A percentile compares a stretch with the other conserved stretches of the same genome.
Conservation (phyloP, 169 alveolate species). For the Cystoisospora suis region DNA sequence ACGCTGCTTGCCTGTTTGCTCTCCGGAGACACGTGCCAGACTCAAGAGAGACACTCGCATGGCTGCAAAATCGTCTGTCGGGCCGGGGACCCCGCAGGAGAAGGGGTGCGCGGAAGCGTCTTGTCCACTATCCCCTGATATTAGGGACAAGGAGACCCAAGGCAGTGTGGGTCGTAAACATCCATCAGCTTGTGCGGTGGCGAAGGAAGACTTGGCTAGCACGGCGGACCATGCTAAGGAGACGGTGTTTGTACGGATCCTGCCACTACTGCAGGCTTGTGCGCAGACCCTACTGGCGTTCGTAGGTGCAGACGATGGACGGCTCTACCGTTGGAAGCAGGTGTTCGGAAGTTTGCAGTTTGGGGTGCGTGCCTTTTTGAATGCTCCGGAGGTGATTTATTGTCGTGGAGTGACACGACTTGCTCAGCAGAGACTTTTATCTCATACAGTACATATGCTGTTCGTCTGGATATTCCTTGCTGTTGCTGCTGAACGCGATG, state of each 20-base stretch:
- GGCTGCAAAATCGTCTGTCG: no score
- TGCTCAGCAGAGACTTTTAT: background rate
- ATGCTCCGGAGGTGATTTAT: slow-evolving; percentile 11
- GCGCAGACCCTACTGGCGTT: background rate
- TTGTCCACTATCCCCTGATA: no score
- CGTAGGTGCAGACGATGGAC: background rate
- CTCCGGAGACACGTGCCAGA: no score
- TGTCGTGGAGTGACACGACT: slow-evolving; percentile 11
- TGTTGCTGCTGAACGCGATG: background rate
- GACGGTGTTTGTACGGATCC: background rate
- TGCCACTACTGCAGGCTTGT: background rate
- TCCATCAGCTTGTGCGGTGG: no score
- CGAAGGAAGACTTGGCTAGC: no score
- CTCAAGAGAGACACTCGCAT: no score
- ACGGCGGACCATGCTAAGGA: background rate
- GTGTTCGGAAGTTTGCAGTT: background rate
- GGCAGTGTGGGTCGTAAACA: no score
- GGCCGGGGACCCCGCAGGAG: no score
- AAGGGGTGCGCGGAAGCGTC: no score
- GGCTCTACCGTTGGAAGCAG: slow-evolving; percentile 3
- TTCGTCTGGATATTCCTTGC: slow-evolving; percentile 4
- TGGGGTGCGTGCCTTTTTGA: slow-evolving; percentile 22
- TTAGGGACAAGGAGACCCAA: no score
- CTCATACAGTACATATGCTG: background rate
- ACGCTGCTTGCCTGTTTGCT: no score